These are phyloP conservation scores for Acanthamoeba healyi DNA, from an alignment of 208 protist genomes.

Conservation along the genomic window DNA sequence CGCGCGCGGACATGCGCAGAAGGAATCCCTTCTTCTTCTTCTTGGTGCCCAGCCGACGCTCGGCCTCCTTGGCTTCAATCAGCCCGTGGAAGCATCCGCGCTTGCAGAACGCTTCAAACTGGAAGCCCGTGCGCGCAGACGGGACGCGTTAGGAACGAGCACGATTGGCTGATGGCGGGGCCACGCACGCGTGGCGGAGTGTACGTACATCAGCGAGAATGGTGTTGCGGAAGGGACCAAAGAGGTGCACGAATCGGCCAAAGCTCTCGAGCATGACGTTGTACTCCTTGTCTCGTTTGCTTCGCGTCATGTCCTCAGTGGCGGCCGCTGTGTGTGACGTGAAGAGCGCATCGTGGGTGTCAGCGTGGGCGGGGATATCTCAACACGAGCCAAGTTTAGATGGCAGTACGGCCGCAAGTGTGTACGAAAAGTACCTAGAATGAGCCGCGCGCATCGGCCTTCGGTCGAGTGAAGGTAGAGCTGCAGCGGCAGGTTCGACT, in stretches of 20 bases:
- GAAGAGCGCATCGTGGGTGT: too few relatives aligned
- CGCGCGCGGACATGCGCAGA: neutral
- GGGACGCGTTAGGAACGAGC: neutral
- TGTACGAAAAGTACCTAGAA: neutral
- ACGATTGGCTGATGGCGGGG: neutral
- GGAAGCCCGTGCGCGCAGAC: neutral
- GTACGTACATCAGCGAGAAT: neutral
- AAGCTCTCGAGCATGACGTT: slow-evolving; percentile 18
- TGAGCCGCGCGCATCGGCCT: neutral
- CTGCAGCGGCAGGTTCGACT: neutral
- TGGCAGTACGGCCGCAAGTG: too few relatives aligned
- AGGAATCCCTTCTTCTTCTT: slow-evolving; percentile 33
- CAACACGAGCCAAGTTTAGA: too few relatives aligned
- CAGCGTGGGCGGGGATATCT: too few relatives aligned
- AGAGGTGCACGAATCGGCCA: slow-evolving; percentile 8
- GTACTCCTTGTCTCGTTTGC: slow-evolving; percentile 9
- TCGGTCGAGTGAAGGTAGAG: neutral
- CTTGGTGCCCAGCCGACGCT: neutral
- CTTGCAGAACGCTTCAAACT: neutral
- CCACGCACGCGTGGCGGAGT: too few relatives aligned
- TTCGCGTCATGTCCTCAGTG: neutral
- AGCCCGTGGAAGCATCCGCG: neutral
- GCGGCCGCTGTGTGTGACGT: neutral
- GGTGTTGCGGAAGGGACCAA: slow-evolving; percentile 1
- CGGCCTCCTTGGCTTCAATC: slow-evolving; percentile 64